Conservation (phyloP, 1,284 basidiomycete species). For the Rhodotorula sp. region DNA sequence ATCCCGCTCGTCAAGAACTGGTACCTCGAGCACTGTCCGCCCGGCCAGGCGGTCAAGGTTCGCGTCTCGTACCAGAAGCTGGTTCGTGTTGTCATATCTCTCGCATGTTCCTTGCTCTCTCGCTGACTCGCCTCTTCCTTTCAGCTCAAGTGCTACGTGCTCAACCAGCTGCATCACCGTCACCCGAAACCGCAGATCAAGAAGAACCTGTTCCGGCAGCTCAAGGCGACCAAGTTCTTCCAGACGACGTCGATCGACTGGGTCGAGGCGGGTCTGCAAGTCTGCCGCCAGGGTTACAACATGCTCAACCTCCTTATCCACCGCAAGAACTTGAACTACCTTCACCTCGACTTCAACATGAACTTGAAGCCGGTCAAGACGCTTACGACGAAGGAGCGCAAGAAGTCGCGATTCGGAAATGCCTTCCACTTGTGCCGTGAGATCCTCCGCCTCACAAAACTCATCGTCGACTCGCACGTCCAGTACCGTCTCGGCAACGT, state of each 20-base stretch:
- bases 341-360: constrained; percentile 57
- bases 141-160: constrained; percentile 83
- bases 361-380: constrained; percentile 81
- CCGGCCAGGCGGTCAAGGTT: constrained; percentile 94
- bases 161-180: constrained; percentile 87
- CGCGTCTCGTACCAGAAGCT: constrained; percentile 99
- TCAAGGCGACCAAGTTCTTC: constrained; percentile 99
- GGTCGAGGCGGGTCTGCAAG: constrained; percentile 98
- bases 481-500: constrained; percentile 98
- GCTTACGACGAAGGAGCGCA: constrained; percentile 97
- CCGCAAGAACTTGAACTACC: constrained; percentile 91
- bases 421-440: constrained; percentile 97
- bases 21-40: constrained; percentile 93
- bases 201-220: constrained; percentile 91
- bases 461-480: constrained; percentile 97
- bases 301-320: constrained; percentile 99
- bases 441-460: constrained; percentile 93
- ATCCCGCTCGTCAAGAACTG: constrained; percentile 95
- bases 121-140: constrained; percentile 7
- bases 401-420: constrained; percentile 99
- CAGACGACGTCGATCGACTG: constrained; percentile 96
- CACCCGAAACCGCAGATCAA: constrained; percentile 96
- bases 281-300: constrained; percentile 98
- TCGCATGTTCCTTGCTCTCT: no score
- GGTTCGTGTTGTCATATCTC: constrained; percentile 39